Evolutionary conservation across 495 filamentous ascomycete genomes (phyloP), one percentile per base, ranked within the genome.

Genomic region (Hyphodiscus hymeniophilus): DNA sequence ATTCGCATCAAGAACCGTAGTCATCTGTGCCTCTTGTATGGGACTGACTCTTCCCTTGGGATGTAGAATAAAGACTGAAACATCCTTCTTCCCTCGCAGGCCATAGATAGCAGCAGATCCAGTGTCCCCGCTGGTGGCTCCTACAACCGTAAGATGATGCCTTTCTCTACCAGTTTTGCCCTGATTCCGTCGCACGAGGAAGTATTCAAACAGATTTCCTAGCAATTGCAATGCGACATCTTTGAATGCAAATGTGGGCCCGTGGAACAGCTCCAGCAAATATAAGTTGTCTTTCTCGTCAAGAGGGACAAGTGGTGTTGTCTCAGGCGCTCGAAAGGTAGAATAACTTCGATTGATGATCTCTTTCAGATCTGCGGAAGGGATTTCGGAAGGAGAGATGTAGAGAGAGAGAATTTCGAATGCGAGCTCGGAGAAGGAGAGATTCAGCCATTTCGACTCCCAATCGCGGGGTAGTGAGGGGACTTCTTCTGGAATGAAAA

Each of bases 101-200:
- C 92, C 92, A 61, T 95, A 95, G 52, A 98, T 96, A 15, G 92
- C 92, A 2, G 92, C 92, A 3, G 85, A 91, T 0, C 92, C 92
- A 42, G 92, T 96, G 60, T 98, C 92, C 40, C 92, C 92, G 61
- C 81, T 88, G 3, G 92, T 97, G 4, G 92, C 91, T 16, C 92
- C 89, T 49, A 95, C 77, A 15, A 95, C 88, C 0, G 88, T 92
- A 44, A 96, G 69, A 60, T 94, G 91, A 55, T 95, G 80, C 56
- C 89, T 72, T 48, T 89, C 77, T 58, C 66, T 69, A 7, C 77
- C 80, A n/a, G 65, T 59, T 68, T 88, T 89, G 32, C 80, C 81
- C 54, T 76, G 50, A 55, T 98, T 98, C 64, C 81, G 80, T 28
- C 89, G 73, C 7, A 87, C 76, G 2, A 98, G 75, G 65, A 98